Evolutionary conservation across 2,329 filamentous ascomycete genomes (phyloP).

Genomic region (Madurella fahalii): DNA sequence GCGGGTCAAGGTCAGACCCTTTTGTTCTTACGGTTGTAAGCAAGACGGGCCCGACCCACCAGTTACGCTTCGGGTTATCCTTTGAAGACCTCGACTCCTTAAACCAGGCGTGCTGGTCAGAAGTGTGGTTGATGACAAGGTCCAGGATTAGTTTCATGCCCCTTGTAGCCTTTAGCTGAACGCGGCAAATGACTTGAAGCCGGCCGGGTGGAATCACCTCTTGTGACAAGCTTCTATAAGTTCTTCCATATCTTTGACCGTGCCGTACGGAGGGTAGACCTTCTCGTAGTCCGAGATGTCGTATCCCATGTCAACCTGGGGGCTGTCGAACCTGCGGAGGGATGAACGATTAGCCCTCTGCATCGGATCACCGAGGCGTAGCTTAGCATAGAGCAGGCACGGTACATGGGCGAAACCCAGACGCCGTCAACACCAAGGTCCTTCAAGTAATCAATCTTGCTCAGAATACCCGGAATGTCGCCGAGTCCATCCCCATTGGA

Average conservation of each 20-base stretch:
- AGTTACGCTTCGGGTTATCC: slow-evolving; percentile 61
- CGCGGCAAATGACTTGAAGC: no score
- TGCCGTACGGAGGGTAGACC: slow-evolving; percentile 55
- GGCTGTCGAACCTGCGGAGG: slow-evolving; percentile 40
- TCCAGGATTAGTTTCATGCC: slow-evolving; percentile 71
- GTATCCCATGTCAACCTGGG: slow-evolving; percentile 56
- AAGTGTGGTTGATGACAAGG: slow-evolving; percentile 75
- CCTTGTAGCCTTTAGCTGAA: slow-evolving; percentile 29
- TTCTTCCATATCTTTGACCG: slow-evolving; percentile 58
- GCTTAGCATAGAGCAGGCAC: slow-evolving; percentile 11
- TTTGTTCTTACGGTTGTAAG: background rate
- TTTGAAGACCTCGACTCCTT: slow-evolving; percentile 59
- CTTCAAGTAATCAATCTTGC: slow-evolving; percentile 49
- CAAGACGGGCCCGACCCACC: slow-evolving; percentile 52
- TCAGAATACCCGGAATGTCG: slow-evolving; percentile 50
- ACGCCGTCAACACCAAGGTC: slow-evolving; percentile 49
- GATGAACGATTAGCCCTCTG: slow-evolving; percentile 33
- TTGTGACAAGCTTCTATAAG: slow-evolving; percentile 57
- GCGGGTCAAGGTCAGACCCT: background rate
- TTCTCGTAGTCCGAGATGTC: slow-evolving; percentile 62
- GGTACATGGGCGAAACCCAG: slow-evolving; percentile 40
- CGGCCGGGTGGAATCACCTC: slow-evolving; percentile 2
- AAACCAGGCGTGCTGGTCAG: slow-evolving; percentile 69
- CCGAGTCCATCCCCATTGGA: slow-evolving; percentile 51
- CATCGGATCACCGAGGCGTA: background rate